Base-by-base conservation (phyloP, 805 yeast genomes). In the Metschnikowia continentalis region DNA sequence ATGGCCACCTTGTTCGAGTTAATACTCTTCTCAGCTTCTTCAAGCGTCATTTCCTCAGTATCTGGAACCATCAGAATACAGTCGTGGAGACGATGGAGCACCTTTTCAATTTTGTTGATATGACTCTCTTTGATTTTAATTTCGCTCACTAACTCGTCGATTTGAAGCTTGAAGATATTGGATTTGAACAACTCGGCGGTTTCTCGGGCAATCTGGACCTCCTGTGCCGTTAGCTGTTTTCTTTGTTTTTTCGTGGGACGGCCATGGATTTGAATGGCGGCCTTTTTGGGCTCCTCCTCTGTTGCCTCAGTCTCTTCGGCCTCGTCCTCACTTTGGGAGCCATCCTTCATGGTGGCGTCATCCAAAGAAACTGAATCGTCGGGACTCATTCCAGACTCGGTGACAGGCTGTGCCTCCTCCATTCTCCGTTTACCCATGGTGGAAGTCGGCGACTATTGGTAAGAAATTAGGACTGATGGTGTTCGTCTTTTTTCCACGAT, bases 111-210 rank as follows among this genome's bases (percentile, higher is more conserved):
- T 45, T 76, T 74, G 46, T 79, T 65, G 41, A 86, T 78, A 61
- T 85, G 84, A 15, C 80, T 68, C 17, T 88, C 92, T 60, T 87
- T 87, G 38, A 91, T 67, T 59, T 82, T 80, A 38, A 92, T 80
- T 67, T 92, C 98, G 58, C 82, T 80, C 59, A 94, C 72, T 38
- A 94, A 74, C 65, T 91, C 98, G 69, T 91, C 98, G 54, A 94
- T 90, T 71, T 94, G 96, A 51, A 94, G 70, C 67, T 94, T 94
- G 82, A 94, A 92, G 49, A 94, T 90, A 68, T 91, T 94, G 7
- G 97, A 90, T 63, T 91, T 90, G 81, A 91, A 94, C 42, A 92
- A 72, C 66, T 91, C 97, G 1, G 96, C 94, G 0, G 97, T 88
- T 66, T 91, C 97, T 60, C 96, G 79, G 0, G 97, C 96, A 2